These are phyloP conservation scores for Iris pallida DNA, from an alignment of 116 monocot species.

Conservation along the genomic window DNA sequence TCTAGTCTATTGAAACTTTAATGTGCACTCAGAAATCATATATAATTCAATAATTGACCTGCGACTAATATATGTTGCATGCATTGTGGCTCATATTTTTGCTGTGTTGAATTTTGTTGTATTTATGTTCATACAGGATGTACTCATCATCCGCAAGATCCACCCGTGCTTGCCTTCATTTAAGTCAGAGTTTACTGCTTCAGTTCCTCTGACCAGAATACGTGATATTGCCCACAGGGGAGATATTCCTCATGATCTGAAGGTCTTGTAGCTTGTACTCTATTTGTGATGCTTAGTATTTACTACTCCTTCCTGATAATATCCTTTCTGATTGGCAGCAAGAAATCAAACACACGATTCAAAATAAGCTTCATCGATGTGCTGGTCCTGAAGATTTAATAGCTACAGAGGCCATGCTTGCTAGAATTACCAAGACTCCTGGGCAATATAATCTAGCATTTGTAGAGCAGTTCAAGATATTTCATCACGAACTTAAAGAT, in stretches of 20 bases:
- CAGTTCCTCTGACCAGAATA: slow-evolving; percentile 94
- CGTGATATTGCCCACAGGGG: slow-evolving; percentile 94
- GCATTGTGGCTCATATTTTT: too few relatives aligned
- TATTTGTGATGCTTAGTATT: background rate
- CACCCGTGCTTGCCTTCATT: slow-evolving; percentile 96
- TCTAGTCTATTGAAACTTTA: too few relatives aligned
- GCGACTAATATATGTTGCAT: too few relatives aligned
- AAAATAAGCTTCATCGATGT: slow-evolving; percentile 98
- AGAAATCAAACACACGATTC: slow-evolving; percentile 99
- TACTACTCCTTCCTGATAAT: slow-evolving; percentile 1
- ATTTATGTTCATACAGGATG: slow-evolving; percentile 36
- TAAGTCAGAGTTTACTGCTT: slow-evolving; percentile 94
- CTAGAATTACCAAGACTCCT: slow-evolving; percentile 67
- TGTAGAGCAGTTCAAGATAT: slow-evolving; percentile 93
- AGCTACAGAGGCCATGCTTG: slow-evolving; percentile 94
- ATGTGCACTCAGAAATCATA: too few relatives aligned
- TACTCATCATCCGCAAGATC: slow-evolving; percentile 77
- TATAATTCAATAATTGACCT: too few relatives aligned
- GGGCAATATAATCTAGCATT: slow-evolving; percentile 83
- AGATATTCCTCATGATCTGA: slow-evolving; percentile 96
- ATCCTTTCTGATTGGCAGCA: slow-evolving; percentile 46
- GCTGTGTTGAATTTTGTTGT: background rate
- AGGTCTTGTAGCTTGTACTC: slow-evolving; percentile 42
- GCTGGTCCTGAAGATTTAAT: slow-evolving; percentile 98
- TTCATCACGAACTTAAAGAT: slow-evolving; percentile 88